Percentiles rank a stretch among this genome's conserved stretches.
Evolutionary conservation across 164 flowering plant genomes (phyloP).

Genomic region (Vitis rotundifolia): DNA sequence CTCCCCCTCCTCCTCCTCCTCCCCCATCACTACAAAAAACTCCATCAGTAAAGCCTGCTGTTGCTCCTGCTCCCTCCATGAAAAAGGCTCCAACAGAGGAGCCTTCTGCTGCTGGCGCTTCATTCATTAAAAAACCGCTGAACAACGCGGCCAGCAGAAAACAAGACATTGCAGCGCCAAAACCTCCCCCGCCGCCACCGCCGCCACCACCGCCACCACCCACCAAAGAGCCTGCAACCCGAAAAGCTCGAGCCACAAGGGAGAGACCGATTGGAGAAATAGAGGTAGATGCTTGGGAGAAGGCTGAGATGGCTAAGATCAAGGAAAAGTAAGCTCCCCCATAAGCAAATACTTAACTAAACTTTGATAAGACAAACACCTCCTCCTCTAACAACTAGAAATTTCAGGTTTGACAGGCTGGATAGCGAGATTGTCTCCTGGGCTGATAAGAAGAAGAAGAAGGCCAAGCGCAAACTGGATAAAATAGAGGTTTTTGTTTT

Average conservation of each 20-base stretch:
- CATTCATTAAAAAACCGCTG: too few relatives aligned
- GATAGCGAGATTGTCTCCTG: conserved; percentile 28
- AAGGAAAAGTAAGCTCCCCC: background rate
- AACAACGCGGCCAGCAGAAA: background rate
- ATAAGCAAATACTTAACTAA: too few relatives aligned
- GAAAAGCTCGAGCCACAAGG: conserved; percentile 12
- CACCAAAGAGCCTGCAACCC: conserved; percentile 2
- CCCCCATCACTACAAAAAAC: too few relatives aligned
- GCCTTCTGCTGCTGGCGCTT: conserved; percentile 7
- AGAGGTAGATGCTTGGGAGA: conserved; percentile 56
- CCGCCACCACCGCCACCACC: background rate
- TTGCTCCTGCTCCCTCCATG: conserved; percentile 15
- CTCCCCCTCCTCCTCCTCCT: background rate
- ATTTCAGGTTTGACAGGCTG: conserved; percentile 38
- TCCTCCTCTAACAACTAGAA: conserved; percentile 2
- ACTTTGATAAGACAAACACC: too few relatives aligned
- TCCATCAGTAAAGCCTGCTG: background rate
- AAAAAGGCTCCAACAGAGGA: conserved; percentile 25
- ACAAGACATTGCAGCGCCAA: conserved; percentile 10
- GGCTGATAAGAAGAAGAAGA: conserved; percentile 38
- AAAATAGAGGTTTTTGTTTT: conserved; percentile 32
- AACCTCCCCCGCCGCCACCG: conserved; percentile 7
- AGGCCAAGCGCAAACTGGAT: conserved; percentile 24
- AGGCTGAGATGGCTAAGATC: conserved; percentile 45
- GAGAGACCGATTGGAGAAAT: conserved; percentile 23